Conservation (phyloP, 177 flowering plant genomes). For the Vitis hybrid region DNA sequence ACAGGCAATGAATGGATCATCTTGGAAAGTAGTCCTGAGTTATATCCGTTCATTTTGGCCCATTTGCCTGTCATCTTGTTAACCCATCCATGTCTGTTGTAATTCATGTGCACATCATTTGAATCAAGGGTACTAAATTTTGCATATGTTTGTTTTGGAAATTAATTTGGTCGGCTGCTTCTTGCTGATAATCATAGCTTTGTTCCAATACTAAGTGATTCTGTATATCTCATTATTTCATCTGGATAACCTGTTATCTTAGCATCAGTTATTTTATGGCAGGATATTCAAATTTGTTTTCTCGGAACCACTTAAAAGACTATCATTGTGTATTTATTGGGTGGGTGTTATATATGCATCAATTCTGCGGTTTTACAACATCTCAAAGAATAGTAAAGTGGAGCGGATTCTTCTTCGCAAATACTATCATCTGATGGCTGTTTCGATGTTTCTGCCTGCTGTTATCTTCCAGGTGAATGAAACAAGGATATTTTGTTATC, state of each 20-base stretch:
- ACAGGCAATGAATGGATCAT: no score
- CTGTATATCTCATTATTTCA: not conserved
- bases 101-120: no score
- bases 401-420: conserved; percentile 97
- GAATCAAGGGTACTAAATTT: no score
- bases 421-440: conserved; percentile 96
- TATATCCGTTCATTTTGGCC: no score
- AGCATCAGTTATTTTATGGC: conserved; percentile 17
- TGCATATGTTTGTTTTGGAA: no score
- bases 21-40: no score
- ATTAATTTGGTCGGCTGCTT: not conserved
- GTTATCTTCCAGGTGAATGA: conserved; percentile 70
- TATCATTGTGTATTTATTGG: conserved; percentile 81
- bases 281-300: conserved; percentile 78
- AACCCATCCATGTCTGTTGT: no score
- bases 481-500: not conserved
- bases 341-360: conserved; percentile 59
- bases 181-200: not conserved
- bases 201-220: not conserved
- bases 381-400: conserved; percentile 79
- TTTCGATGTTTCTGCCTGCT: conserved; percentile 90
- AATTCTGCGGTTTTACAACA: conserved; percentile 72
- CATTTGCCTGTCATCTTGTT: no score
- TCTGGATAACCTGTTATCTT: conserved; percentile 2
- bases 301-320: conserved; percentile 72